phyloP scores from a whole-genome alignment of 2,329 filamentous ascomycete species.

The Pestalotiopsis sp. region DNA sequence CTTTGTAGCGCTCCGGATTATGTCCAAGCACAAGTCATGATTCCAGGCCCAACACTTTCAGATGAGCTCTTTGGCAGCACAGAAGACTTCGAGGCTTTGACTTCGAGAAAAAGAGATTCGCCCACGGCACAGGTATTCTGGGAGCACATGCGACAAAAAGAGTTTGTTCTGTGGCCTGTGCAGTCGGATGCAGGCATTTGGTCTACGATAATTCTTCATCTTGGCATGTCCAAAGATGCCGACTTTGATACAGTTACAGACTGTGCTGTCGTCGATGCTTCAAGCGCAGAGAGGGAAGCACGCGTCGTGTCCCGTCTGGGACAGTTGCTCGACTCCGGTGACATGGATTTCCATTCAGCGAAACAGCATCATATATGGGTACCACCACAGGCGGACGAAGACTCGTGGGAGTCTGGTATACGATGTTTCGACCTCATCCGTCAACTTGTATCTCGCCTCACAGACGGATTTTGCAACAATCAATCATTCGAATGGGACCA shows the following conservation, averaged over 20 bases:
- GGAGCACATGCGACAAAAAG: background rate
- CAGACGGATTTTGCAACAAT: background rate
- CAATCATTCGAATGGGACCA: background rate
- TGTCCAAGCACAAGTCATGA: background rate
- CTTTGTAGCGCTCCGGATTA: background rate
- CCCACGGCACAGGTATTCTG: background rate
- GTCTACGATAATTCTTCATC: background rate
- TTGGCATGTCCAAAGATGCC: background rate
- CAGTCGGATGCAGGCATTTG: background rate
- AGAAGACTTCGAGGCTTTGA: background rate
- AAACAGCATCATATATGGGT: slow-evolving; percentile 4
- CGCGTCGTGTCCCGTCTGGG: background rate
- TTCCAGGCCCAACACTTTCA: background rate
- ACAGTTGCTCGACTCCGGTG: background rate
- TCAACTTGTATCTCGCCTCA: slow-evolving; percentile 1
- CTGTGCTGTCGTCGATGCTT: slow-evolving; percentile 1
- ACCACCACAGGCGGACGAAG: background rate
- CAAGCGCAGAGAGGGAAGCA: background rate
- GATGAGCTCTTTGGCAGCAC: background rate
- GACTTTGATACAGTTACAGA: background rate
- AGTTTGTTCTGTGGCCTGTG: slow-evolving; percentile 1
- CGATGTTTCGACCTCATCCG: slow-evolving; percentile 9
- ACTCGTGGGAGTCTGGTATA: slow-evolving; percentile 9
- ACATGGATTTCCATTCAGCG: background rate
- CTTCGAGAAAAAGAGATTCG: background rate